These are phyloP conservation scores for Alternaria dauci DNA, from an alignment of 2,329 filamentous ascomycete species.

Conservation along the genomic window DNA sequence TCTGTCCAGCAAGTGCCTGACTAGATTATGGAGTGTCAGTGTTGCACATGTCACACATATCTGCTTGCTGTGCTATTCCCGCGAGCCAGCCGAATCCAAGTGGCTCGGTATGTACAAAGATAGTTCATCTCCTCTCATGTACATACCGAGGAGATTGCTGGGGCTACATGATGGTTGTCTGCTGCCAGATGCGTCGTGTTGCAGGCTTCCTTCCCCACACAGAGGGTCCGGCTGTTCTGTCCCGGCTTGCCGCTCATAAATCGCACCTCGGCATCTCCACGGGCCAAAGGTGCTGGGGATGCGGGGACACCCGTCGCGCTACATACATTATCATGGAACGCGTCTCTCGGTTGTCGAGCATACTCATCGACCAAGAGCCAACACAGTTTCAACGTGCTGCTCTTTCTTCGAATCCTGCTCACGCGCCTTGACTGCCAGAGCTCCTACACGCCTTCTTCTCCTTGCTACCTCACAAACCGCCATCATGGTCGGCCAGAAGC, in stretches of 20 bases:
- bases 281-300: constrained; percentile 22
- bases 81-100: neutral
- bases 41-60: neutral
- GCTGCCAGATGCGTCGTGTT: neutral
- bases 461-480: constrained; percentile 18
- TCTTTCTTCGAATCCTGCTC: neutral
- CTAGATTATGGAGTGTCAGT: neutral
- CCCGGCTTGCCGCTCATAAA: constrained; percentile 24
- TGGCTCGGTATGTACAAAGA: neutral
- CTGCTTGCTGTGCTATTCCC: neutral
- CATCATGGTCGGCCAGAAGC: constrained; percentile 61
- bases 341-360: constrained; percentile 7
- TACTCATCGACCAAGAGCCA: neutral
- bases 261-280: constrained; percentile 39
- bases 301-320: constrained; percentile 24
- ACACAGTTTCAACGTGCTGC: neutral
- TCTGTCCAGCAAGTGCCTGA: neutral
- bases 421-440: constrained; percentile 10
- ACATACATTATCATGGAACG: constrained; percentile 24
- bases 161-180: neutral
- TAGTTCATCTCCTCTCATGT: neutral
- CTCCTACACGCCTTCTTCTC: neutral
- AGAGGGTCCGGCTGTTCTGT: constrained; percentile 30
- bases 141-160: neutral
- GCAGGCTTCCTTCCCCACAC: neutral